A percentile compares a stretch with the other conserved stretches of the same genome.
Conservation (phyloP, 2,329 filamentous ascomycete species). For the Venturia asperata region DNA sequence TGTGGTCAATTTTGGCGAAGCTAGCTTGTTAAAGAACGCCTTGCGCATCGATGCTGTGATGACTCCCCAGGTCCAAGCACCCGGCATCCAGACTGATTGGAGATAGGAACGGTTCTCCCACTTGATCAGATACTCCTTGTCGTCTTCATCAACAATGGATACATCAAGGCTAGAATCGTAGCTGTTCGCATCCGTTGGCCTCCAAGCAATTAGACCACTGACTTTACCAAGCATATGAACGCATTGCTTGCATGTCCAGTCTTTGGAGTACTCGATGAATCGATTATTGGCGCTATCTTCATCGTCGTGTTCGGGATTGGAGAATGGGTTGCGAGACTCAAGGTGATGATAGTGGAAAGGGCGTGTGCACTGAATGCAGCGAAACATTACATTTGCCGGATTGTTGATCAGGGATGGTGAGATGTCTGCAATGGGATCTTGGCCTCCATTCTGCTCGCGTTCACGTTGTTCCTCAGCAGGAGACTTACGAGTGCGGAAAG, state of each 20-base stretch:
- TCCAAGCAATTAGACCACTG: constrained; percentile 79
- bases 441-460: constrained; percentile 67
- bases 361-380: constrained; percentile 69
- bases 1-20: constrained; percentile 60
- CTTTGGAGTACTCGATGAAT: constrained; percentile 62
- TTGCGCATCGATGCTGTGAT: constrained; percentile 57
- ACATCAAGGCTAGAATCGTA: constrained; percentile 25
- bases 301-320: constrained; percentile 31
- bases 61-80: constrained; percentile 78
- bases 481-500: constrained; percentile 68
- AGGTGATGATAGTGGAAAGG: constrained; percentile 82
- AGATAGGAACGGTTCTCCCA: constrained; percentile 78
- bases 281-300: constrained; percentile 52
- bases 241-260: constrained; percentile 80
- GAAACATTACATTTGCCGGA: constrained; percentile 67
- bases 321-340: constrained; percentile 41
- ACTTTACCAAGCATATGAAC: constrained; percentile 58
- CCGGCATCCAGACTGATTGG: constrained; percentile 78
- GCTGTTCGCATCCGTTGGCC: constrained; percentile 58
- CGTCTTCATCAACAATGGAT: constrained; percentile 54
- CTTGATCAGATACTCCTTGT: constrained; percentile 89
- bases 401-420: constrained; percentile 64
- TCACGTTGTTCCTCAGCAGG: constrained; percentile 71
- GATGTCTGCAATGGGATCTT: constrained; percentile 67
- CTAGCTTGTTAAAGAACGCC: constrained; percentile 67